Evolutionary conservation across 129 eudicot genomes (phyloP), one percentile per base, ranked within the genome.

Genomic region (Flaveria sonorensis): DNA sequence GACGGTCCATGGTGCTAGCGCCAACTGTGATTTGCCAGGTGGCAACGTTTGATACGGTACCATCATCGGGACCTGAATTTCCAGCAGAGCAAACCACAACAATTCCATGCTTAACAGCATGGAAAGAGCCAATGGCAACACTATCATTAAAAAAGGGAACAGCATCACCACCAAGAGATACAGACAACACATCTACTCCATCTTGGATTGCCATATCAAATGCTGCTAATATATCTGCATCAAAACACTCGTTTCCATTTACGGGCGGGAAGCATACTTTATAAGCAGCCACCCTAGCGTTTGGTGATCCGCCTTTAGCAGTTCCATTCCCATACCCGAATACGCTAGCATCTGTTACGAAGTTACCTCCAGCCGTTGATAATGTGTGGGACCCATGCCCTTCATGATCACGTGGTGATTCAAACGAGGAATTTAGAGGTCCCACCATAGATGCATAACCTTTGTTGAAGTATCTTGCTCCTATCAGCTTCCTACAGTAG

Each of bases 311-410:
- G 0, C 99, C 99, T 74, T 95, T 95, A 8, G 96, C 96, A 5
- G 97, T 92, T 13, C 99, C 99, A 64, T 91, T 85, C 51, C 93
- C 97, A 15, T 55, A 81, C 48, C 93, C 93, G 26, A 89, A 75
- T 32, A 91, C 91, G 72, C 73, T 89, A 0, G 94, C 96, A 4
- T 79, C 89, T 0, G 90, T 26, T 16, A 95, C 99, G 61, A 88
- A 89, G 80, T 80, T 85, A 7, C 99, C 99, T 18, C 95, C 99
- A 12, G 97, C 97, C 0, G 99, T 95, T n/a, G 99, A 95, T 66
- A 95, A 80, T 9, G 99, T 95, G 86, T 95, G 99, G 61, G 96
- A 79, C 46, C 99, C 99, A 42, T 95, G 99, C 30, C 99, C 99
- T 52, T 91, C 92, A 12, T 48, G 83, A 77, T 95, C 99, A 2